Conservation (phyloP, 352 stramenopile species). For the Phytopythium vexans region DNA sequence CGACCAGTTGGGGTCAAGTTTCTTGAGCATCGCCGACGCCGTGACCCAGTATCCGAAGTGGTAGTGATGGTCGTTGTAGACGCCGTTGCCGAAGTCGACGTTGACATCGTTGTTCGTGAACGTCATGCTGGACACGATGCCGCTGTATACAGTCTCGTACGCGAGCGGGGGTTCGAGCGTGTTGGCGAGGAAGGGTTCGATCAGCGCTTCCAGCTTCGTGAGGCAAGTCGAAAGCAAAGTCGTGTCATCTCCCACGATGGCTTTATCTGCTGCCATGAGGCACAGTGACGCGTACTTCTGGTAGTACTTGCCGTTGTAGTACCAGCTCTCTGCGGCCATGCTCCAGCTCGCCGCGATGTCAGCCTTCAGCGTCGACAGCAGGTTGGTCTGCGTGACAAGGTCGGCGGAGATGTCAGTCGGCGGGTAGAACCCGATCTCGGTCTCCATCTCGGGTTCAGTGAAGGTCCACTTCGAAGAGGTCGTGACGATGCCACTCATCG, state of each 20-base stretch:
- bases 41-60: conserved; percentile 78
- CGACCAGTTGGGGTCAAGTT: conserved; percentile 62
- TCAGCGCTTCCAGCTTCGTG: conserved; percentile 50
- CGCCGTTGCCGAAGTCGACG: conserved; percentile 70
- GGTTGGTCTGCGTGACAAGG: conserved; percentile 39
- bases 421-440: conserved; percentile 56
- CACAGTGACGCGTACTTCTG: conserved; percentile 82
- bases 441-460: conserved; percentile 40
- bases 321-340: conserved; percentile 54
- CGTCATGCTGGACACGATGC: conserved; percentile 40
- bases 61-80: conserved; percentile 87
- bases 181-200: conserved; percentile 65
- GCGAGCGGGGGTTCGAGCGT: conserved; percentile 38
- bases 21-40: conserved; percentile 55
- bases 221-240: conserved; percentile 42
- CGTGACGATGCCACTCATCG: conserved; percentile 43
- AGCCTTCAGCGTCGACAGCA: conserved; percentile 34
- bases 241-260: conserved; percentile 46
- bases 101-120: conserved; percentile 49
- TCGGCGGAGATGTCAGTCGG: conserved; percentile 21
- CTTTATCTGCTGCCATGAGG: conserved; percentile 54
- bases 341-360: conserved; percentile 60
- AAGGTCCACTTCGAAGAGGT: conserved; percentile 39
- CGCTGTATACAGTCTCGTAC: conserved; percentile 68
- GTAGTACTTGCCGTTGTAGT: conserved; percentile 74